Conservation (phyloP, 169 alveolate species). For the Cryptosporidium ubiquitum region DNA sequence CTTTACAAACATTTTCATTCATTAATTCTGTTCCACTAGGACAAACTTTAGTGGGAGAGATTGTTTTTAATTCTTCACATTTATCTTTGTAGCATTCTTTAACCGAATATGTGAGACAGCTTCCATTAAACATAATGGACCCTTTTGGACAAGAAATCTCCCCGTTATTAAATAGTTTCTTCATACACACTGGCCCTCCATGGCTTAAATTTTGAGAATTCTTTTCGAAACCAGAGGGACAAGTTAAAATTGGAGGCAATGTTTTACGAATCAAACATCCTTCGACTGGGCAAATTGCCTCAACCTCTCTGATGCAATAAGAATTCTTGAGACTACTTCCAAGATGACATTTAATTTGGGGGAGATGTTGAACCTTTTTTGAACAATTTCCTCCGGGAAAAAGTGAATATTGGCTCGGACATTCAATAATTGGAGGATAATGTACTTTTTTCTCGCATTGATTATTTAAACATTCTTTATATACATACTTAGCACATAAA, state of each 20-base stretch:
- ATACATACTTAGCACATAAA: slow-evolving; percentile 6
- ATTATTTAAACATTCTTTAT: slow-evolving; percentile 51
- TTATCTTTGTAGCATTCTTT: slow-evolving; percentile 24
- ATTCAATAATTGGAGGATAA: slow-evolving; percentile 52
- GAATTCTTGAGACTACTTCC: slow-evolving; percentile 43
- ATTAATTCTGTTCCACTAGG: slow-evolving; percentile 41
- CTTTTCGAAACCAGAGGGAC: slow-evolving; percentile 57
- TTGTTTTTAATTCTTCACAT: slow-evolving; percentile 3
- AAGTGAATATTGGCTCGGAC: slow-evolving; percentile 38
- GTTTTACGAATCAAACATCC: slow-evolving; percentile 12
- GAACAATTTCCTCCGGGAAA: slow-evolving; percentile 23
- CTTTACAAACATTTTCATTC: slow-evolving; percentile 2
- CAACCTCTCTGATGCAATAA: slow-evolving; percentile 46
- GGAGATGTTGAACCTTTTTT: slow-evolving; percentile 31
- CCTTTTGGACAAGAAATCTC: slow-evolving; percentile 20
- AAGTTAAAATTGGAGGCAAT: neutral
- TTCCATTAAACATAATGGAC: slow-evolving; percentile 11
- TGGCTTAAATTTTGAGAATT: neutral
- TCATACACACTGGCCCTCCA: slow-evolving; percentile 26
- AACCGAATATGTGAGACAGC: slow-evolving; percentile 8
- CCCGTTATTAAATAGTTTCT: slow-evolving; percentile 25
- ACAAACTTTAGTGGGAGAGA: slow-evolving; percentile 23
- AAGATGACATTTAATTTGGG: slow-evolving; percentile 37
- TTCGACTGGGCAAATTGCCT: slow-evolving; percentile 27
- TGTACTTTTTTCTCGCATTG: slow-evolving; percentile 52